Percentiles rank a stretch among this genome's conserved stretches.
phyloP scores from a whole-genome alignment of 352 stramenopile genomes.

The Pythium insidiosum region DNA sequence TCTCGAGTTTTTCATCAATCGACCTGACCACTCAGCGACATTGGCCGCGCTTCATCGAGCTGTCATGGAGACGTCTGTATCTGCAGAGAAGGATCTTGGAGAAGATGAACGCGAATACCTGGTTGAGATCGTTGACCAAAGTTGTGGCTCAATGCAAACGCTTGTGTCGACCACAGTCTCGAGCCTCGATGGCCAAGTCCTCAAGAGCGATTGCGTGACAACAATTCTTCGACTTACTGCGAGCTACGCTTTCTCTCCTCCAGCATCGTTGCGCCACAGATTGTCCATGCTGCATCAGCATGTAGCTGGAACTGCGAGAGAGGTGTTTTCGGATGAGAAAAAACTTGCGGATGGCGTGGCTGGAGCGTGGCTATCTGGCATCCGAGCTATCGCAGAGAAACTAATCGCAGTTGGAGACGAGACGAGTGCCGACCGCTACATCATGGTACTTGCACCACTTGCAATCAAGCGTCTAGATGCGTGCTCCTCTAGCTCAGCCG shows the following conservation, averaged over 20 bases:
- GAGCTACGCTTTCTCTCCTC: too few relatives aligned
- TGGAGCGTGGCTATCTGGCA: too few relatives aligned
- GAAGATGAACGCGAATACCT: constrained; percentile 14
- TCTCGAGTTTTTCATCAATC: constrained; percentile 11
- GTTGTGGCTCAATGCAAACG: too few relatives aligned
- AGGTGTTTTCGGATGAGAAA: too few relatives aligned
- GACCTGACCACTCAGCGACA: constrained; percentile 2
- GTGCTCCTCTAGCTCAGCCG: not conserved
- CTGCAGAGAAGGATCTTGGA: not conserved
- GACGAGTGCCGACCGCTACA: not conserved
- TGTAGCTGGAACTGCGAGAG: too few relatives aligned
- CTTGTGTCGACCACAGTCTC: constrained; percentile 11
- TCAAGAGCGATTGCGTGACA: too few relatives aligned
- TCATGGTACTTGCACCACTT: not conserved
- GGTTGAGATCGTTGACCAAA: constrained; percentile 7
- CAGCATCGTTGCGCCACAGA: too few relatives aligned
- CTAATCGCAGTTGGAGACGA: not conserved
- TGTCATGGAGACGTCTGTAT: constrained; percentile 10
- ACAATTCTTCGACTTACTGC: constrained; percentile 36
- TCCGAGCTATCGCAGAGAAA: constrained; percentile 4
- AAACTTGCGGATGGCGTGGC: too few relatives aligned
- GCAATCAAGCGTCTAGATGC: not conserved
- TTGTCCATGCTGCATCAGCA: too few relatives aligned
- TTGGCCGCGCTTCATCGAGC: constrained; percentile 12
- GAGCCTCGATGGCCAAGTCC: constrained; percentile 8